Base-by-base conservation (phyloP, 208 protist species). In the Leishmania tarentolae region DNA sequence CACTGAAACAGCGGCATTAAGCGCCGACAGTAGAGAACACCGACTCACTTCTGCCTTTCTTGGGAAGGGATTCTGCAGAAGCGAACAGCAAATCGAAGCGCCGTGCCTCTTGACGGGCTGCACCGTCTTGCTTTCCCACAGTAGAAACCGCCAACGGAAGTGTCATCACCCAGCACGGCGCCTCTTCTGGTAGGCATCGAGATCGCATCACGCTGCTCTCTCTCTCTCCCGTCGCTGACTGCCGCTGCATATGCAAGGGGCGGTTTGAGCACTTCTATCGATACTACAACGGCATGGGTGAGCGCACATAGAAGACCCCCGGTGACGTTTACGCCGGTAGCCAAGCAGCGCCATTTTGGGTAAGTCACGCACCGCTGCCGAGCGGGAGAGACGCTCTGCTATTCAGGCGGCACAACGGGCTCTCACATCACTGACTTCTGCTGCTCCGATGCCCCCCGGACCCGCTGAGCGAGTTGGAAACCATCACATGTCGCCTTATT, bases 281-380 rank as follows among this genome's bases (percentile, higher is more conserved):
- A 11, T 66, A 84, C 63, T 86, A 94, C 83, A 82, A 86, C 75
- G 88, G 86, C 1, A 70, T 80, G 2, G 90, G 80, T 71, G 93
- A 17, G 52, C 86, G 0, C 52, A 87, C 9, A 75, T 93, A 21
- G 90, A 95, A 44, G 57, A n/a, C 31, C 35, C 86, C 84, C 4
- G 28, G 90, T 42, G 80, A 78, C 47, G 40, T 65, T 11, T 94
- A 89, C 77, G 9, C 28, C 0, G 86, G 85, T 1, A 37, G 78
- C 44, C 86, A 93, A 68, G 81, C 87, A 19, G 69, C 91, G 61
- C 83, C 93, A 4, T 91, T 96, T 52, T 53, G n/a, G 53, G 1
- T 56, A 78, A n/a, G 76, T 96, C 17, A 83, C 85, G 24, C 37
- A 78, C 71, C 80, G 81, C 31, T 93, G 92, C 86, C 40, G 89